Evolutionary conservation across 176 grass and related monocot genomes (phyloP).

Genomic region (Avena atlantica): DNA sequence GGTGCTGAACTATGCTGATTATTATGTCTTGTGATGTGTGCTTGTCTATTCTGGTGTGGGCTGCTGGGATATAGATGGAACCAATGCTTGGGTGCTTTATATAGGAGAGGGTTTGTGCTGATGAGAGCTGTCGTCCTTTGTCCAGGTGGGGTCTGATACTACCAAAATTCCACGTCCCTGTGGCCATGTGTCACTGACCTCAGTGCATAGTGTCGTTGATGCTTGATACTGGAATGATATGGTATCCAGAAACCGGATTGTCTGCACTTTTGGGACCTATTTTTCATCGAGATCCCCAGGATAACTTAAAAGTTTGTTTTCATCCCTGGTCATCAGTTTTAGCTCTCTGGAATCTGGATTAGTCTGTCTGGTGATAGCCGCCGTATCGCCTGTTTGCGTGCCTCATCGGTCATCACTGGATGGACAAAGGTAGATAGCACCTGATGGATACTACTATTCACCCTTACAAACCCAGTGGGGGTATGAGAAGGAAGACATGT

Average conservation of each 20-base stretch:
- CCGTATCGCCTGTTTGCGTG: neutral
- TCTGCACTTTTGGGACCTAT: neutral
- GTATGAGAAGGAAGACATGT: neutral
- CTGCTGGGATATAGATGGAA: conserved; percentile 21
- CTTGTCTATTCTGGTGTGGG: conserved; percentile 30
- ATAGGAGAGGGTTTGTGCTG: conserved; percentile 26
- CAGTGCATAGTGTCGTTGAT: conserved; percentile 6
- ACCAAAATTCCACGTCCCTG: neutral
- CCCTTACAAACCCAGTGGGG: neutral
- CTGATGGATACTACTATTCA: neutral
- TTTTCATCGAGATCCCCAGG: neutral
- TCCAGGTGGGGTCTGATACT: conserved; percentile 31
- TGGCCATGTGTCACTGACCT: conserved; percentile 13
- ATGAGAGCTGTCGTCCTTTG: conserved; percentile 27
- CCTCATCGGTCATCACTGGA: neutral
- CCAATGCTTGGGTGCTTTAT: conserved; percentile 33
- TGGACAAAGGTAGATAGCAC: neutral
- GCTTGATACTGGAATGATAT: neutral
- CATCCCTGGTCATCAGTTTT: neutral
- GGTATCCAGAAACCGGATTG: neutral
- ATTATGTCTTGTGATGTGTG: neutral
- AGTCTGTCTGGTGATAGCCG: neutral
- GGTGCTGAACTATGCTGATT: conserved; percentile 19
- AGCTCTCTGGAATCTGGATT: conserved; percentile 17
- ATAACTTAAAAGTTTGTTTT: neutral